Percentiles rank a stretch among this genome's conserved stretches.
These are phyloP conservation scores for Vitis hybrid DNA, from an alignment of 177 flowering plant species.

Conservation along the genomic window DNA sequence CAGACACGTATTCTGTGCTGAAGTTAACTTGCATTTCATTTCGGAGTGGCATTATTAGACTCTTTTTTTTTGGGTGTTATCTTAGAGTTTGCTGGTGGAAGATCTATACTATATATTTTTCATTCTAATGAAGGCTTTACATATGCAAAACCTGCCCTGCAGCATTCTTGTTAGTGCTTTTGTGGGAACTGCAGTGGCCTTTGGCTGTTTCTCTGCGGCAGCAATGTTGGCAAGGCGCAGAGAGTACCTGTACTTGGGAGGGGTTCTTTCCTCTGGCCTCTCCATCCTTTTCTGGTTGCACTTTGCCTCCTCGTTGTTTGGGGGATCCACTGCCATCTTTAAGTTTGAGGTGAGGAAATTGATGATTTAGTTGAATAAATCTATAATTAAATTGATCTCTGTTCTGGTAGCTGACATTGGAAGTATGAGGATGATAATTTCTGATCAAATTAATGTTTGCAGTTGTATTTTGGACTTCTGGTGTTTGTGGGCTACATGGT, in stretches of 20 bases:
- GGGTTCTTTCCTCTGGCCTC: constrained; percentile 75
- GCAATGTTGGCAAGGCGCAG: constrained; percentile 91
- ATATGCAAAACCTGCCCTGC: constrained; percentile 11
- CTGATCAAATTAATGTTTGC: constrained; percentile 14
- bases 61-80: too few relatives aligned
- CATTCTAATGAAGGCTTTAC: too few relatives aligned
- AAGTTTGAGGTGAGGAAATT: constrained; percentile 74
- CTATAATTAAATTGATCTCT: neutral
- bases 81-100: too few relatives aligned
- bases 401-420: neutral
- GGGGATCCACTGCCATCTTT: constrained; percentile 82
- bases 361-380: neutral
- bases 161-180: constrained; percentile 76
- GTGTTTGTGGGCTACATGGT: constrained; percentile 91
- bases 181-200: constrained; percentile 80
- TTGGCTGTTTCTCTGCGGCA: constrained; percentile 90
- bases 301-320: constrained; percentile 80
- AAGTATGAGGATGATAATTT: too few relatives aligned
- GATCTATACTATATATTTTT: too few relatives aligned
- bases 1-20: too few relatives aligned
- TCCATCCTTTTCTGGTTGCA: constrained; percentile 89
- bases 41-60: too few relatives aligned
- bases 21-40: too few relatives aligned
- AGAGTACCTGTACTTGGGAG: constrained; percentile 86
- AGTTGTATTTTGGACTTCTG: constrained; percentile 93